Evolutionary conservation across 129 eudicot species (phyloP).

Genomic region (Pulicaria dysenterica): DNA sequence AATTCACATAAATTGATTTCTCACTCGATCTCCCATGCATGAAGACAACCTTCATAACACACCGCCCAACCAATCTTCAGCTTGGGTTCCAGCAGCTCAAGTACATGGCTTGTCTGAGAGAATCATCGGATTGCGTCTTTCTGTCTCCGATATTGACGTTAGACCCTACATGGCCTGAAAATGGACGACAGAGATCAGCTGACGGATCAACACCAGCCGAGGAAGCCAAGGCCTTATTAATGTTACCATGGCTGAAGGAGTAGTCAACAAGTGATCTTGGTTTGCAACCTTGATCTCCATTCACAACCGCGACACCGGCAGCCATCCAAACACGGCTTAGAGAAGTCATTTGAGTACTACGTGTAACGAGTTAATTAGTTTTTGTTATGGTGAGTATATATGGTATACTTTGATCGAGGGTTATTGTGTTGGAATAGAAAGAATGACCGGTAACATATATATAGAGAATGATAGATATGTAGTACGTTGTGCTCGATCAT

Average conservation of each 20-base stretch:
- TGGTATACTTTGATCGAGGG: too few relatives aligned
- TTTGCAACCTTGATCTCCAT: conserved; percentile 46
- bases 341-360: conserved; percentile 36
- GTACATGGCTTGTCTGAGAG: conserved; percentile 39
- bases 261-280: conserved; percentile 36
- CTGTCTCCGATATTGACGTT: neutral
- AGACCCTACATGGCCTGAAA: conserved; percentile 5
- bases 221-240: conserved; percentile 32
- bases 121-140: conserved; percentile 10
- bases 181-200: conserved; percentile 31
- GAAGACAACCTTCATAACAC: too few relatives aligned
- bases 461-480: too few relatives aligned
- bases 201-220: conserved; percentile 14
- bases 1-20: too few relatives aligned
- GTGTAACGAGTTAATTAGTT: conserved; percentile 10
- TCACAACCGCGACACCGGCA: conserved; percentile 42
- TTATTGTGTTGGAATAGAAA: neutral
- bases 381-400: neutral
- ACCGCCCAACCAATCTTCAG: neutral
- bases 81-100: conserved; percentile 39
- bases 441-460: neutral
- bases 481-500: too few relatives aligned
- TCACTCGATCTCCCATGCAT: too few relatives aligned
- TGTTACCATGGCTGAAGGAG: conserved; percentile 37
- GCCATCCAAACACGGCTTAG: conserved; percentile 49